Base-by-base conservation (phyloP, 768 basidiomycete genomes). In the Hygrocybe punicea region DNA sequence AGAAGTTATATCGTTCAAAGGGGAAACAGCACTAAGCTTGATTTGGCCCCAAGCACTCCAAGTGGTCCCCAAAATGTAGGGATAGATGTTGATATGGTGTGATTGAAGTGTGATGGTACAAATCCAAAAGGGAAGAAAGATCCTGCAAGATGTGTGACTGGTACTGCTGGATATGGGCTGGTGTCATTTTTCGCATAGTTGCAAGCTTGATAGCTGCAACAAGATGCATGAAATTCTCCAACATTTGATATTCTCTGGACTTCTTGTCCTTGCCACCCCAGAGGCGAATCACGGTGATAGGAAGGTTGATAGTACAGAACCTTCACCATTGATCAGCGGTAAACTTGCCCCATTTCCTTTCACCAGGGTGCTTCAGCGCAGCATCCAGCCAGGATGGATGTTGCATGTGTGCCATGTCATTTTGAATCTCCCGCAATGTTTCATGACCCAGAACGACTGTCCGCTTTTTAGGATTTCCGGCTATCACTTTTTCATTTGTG, bases 11-110 rank as follows among this genome's bases (percentile, higher is more conserved):
- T 0, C 65, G 54, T 50, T 79, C 73, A 45, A 72, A 76, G 0
- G 72, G 72, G 56, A 71, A 78, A 2, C 64, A 60, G 69, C 74
- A 75, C 76, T 73, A 79, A 2, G 67, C 68, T 40, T 67, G 64
- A 0, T 69, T 61, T n/a, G 74, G 75, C 0, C 77, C 71, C 53
- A 67, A 76, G 5, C 63, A 51, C 0, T 51, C 13, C 11, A 51
- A 21, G 16, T 21, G 36, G 4, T 21, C 17, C 33, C 11, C 47
- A 40, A 50, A 56, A 37, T 4, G 69, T 62, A 51, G 62, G 51
- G 24, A 71, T 19, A 55, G n/a, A 25, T 59, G 58, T 16, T 59
- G 4, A 40, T 19, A 7, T 40, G 45, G 25, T 1, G n/a, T n/a
- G 23, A 57, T 56, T 6, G 51, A 11, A 6, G 68, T 17, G 35